phyloP scores from a whole-genome alignment of 768 basidiomycete species.

The Strobilomyces confusus region DNA sequence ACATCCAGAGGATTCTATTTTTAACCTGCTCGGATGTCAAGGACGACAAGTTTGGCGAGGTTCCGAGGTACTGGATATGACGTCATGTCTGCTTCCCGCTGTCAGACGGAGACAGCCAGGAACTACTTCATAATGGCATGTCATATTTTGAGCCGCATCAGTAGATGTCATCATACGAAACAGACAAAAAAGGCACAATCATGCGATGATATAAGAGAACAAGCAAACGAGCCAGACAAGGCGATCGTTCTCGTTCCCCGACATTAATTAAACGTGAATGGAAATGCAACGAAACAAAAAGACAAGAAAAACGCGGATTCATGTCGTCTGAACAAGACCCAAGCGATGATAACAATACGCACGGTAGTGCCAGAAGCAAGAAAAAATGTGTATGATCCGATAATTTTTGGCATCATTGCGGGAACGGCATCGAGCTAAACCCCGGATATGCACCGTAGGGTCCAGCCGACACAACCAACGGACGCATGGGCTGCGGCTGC shows the following conservation, averaged over 20 bases:
- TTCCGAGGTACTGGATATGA: neutral
- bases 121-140: too few relatives aligned
- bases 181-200: neutral
- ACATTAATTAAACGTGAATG: neutral
- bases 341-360: slow-evolving; percentile 23
- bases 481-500: slow-evolving; percentile 25
- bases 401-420: neutral
- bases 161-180: neutral
- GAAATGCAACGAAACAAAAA: neutral
- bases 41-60: too few relatives aligned
- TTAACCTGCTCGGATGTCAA: too few relatives aligned
- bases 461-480: slow-evolving; percentile 7
- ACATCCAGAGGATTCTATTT: too few relatives aligned
- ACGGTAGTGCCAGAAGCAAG: neutral
- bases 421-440: slow-evolving; percentile 25
- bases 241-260: neutral
- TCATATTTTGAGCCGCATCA: too few relatives aligned
- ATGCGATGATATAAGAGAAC: neutral
- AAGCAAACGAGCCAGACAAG: neutral
- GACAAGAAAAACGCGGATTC: neutral
- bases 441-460: slow-evolving; percentile 21
- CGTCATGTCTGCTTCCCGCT: too few relatives aligned
- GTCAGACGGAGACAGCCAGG: too few relatives aligned
- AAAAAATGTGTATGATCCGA: neutral
- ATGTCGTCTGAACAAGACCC: slow-evolving; percentile 4